Conservation (phyloP, 208 protist genomes). For the Leishmania amazonensis region DNA sequence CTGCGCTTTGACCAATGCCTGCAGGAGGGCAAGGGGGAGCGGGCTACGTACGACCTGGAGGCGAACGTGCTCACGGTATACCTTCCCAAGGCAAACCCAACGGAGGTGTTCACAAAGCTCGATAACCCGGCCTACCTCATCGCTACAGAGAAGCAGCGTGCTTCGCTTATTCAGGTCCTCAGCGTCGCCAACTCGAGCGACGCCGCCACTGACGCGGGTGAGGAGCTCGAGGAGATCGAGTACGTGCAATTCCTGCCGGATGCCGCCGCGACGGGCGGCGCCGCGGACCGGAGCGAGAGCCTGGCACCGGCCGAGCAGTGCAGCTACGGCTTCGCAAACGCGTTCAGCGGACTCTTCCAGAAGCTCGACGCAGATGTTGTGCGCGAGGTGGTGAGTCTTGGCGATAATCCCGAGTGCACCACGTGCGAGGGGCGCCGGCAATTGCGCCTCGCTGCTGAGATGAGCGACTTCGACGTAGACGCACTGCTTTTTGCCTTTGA, state of each 20-base stretch:
- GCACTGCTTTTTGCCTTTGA: constrained; percentile 68
- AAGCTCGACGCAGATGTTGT: constrained; percentile 57
- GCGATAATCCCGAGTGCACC: constrained; percentile 53
- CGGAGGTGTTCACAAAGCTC: constrained; percentile 76
- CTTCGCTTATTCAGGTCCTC: constrained; percentile 50
- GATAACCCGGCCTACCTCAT: constrained; percentile 89
- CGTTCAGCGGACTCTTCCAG: constrained; percentile 77
- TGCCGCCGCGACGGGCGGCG: not conserved
- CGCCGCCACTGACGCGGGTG: constrained; percentile 17
- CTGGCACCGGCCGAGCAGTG: constrained; percentile 7
- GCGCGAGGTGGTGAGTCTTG: constrained; percentile 62
- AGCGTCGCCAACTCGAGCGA: not conserved
- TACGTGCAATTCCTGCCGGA: constrained; percentile 63
- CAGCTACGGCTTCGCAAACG: constrained; percentile 84
- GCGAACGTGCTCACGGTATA: constrained; percentile 71
- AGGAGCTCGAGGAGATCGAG: constrained; percentile 64
- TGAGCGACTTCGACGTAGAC: constrained; percentile 72
- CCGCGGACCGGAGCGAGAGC: not conserved
- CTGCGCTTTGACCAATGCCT: constrained; percentile 85
- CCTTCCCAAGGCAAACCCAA: constrained; percentile 77
- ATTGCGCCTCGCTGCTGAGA: constrained; percentile 51
- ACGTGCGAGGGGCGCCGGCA: constrained; percentile 49
- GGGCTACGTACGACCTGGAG: constrained; percentile 83
- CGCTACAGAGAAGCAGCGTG: constrained; percentile 79
- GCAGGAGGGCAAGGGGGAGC: constrained; percentile 71